These are phyloP conservation scores for Falciphora oryzae DNA, from an alignment of 2,329 filamentous ascomycete genomes.

Conservation along the genomic window DNA sequence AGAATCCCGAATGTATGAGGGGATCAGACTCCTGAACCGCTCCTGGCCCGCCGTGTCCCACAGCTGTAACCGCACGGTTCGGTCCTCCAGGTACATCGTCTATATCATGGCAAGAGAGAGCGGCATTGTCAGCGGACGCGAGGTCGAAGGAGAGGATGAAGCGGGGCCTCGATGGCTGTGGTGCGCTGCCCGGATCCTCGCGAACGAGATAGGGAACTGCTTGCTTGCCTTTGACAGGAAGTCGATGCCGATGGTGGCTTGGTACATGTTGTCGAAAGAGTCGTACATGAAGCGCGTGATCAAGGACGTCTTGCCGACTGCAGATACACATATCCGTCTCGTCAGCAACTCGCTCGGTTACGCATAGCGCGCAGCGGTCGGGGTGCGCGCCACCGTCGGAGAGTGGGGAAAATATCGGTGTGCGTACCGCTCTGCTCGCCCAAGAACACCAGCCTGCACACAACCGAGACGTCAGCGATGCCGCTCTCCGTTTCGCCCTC, in stretches of 20 bases:
- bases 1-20: slow-evolving; percentile 97
- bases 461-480: background rate
- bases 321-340: background rate
- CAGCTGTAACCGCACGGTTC: slow-evolving; percentile 92
- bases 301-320: slow-evolving; percentile 96
- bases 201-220: background rate
- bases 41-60: slow-evolving; percentile 99
- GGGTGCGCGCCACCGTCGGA: background rate
- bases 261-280: slow-evolving; percentile 99
- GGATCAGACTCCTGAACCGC: slow-evolving; percentile 92
- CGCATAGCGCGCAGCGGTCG: no score
- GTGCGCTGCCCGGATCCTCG: background rate
- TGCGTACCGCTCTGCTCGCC: slow-evolving; percentile 94
- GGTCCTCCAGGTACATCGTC: slow-evolving; percentile 99
- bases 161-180: background rate
- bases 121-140: background rate
- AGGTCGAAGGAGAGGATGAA: background rate
- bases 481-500: slow-evolving; percentile 9
- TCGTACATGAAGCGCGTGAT: slow-evolving; percentile 99
- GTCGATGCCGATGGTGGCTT: slow-evolving; percentile 98
- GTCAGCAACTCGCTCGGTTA: background rate
- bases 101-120: slow-evolving; percentile 27
- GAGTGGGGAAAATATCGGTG: background rate
- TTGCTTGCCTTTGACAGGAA: slow-evolving; percentile 85
- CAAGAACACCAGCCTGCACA: slow-evolving; percentile 80